Percentiles rank a stretch among this genome's conserved stretches.
phyloP scores from a whole-genome alignment of 2,329 filamentous ascomycete genomes.

The Beauveria sp. region DNA sequence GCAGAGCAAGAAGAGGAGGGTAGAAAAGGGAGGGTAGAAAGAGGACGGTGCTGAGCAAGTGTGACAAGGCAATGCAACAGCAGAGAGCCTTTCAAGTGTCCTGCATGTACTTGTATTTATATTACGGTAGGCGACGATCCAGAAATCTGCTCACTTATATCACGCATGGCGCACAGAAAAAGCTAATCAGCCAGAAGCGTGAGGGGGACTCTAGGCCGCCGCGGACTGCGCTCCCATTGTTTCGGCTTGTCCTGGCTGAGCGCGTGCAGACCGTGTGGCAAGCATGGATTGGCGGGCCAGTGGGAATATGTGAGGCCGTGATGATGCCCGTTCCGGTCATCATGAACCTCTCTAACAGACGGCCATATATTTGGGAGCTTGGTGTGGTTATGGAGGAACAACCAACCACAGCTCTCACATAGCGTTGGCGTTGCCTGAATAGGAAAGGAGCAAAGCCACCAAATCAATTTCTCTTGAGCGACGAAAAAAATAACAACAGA shows the following conservation, averaged over 20 bases:
- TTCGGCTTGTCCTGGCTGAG: neutral
- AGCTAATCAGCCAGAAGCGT: neutral
- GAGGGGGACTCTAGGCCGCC: neutral
- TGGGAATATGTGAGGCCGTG: neutral
- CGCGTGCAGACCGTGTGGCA: neutral
- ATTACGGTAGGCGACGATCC: neutral
- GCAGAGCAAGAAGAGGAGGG: neutral
- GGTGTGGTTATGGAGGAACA: conserved; percentile 11
- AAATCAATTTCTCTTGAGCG: neutral
- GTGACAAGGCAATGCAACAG: neutral
- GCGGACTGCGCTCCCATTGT: neutral
- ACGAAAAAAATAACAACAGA: neutral
- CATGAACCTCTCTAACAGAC: conserved; percentile 12
- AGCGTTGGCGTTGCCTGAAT: conserved; percentile 7
- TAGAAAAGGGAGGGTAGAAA: neutral
- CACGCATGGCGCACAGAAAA: conserved; percentile 3
- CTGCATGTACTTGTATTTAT: conserved; percentile 10
- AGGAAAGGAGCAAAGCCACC: conserved; percentile 2
- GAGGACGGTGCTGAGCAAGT: neutral
- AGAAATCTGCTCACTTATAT: neutral
- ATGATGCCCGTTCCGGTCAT: neutral
- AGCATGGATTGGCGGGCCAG: conserved; percentile 2
- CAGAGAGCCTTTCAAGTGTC: neutral
- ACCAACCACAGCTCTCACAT: conserved; percentile 11
- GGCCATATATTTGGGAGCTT: conserved; percentile 10